Evolutionary conservation across 2,329 filamentous ascomycete genomes (phyloP).

Genomic region (Neofusicoccum sp.): DNA sequence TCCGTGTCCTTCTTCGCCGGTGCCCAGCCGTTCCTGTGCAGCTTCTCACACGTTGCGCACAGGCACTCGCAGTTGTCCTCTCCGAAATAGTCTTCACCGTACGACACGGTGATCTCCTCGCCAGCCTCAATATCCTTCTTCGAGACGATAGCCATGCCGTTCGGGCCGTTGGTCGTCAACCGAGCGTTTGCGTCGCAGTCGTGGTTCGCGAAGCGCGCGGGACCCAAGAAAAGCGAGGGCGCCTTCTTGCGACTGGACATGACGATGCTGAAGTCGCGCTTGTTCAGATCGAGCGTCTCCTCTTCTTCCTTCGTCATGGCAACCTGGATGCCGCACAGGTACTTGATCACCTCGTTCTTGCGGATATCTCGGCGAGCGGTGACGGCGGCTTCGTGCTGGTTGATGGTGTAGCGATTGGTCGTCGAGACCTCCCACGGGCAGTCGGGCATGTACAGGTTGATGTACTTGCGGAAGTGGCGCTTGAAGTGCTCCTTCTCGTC

Average conservation of each 20-base stretch:
- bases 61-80: slow-evolving; percentile 93
- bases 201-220: slow-evolving; percentile 95
- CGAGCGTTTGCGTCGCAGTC: slow-evolving; percentile 92
- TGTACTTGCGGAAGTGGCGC: slow-evolving; percentile 84
- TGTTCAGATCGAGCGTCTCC: slow-evolving; percentile 72
- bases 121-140: slow-evolving; percentile 78
- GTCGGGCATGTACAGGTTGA: slow-evolving; percentile 89
- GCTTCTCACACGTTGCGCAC: slow-evolving; percentile 81
- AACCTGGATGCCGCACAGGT: slow-evolving; percentile 88
- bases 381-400: slow-evolving; percentile 84
- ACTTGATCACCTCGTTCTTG: slow-evolving; percentile 85
- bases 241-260: slow-evolving; percentile 90
- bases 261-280: slow-evolving; percentile 96
- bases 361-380: slow-evolving; percentile 78
- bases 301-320: slow-evolving; percentile 92
- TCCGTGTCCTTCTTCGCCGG: slow-evolving; percentile 35
- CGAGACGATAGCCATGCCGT: slow-evolving; percentile 90
- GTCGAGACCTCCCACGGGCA: slow-evolving; percentile 92
- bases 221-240: slow-evolving; percentile 89
- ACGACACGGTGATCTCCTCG: slow-evolving; percentile 95
- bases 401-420: slow-evolving; percentile 94
- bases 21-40: slow-evolving; percentile 80
- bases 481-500: slow-evolving; percentile 86
- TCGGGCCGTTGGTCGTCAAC: slow-evolving; percentile 78
- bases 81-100: slow-evolving; percentile 95